Base-by-base conservation (phyloP, 2,329 filamentous ascomycete species). In the Exophiala alcalophila region DNA sequence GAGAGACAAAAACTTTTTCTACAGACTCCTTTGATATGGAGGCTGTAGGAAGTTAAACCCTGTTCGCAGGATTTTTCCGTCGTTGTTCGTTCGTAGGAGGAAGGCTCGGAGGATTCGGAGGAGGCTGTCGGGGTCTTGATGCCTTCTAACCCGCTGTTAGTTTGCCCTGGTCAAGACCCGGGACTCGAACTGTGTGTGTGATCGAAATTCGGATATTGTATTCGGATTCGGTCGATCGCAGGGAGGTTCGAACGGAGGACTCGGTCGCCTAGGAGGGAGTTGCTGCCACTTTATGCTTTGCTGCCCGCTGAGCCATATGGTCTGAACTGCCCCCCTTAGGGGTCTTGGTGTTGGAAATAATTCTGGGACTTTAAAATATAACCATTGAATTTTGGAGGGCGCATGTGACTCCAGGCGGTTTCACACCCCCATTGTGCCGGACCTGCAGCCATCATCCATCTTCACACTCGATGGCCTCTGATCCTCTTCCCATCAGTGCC, bases 331-430 rank as follows among this genome's bases (percentile, higher is more conserved):
- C 36, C 10, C 20, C 15, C 15, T 7, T 35, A 49, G 47, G 47
- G 47, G 28, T 46, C 41, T 45, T 42, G 37, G 46, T 34, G 46
- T 49, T 49, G 33, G n/a, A 37, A 27, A 27, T 28, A 39, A 20
- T 26, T 33, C 45, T 24, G 19, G 11, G 25, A 10, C 7, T 19
- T 28, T 24, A 16, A 27, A 36, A 10, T 35, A 14, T 44, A 40
- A 49, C 19, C 31, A 35, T 24, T 42, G 19, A 18, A 44, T 27
- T 44, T 49, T 44, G 20, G 25, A 18, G 6, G 16, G 12, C 18
- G 30, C 43, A 36, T 33, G 36, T 46, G 43, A 39, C 36, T 18
- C 29, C 20, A n/a, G 20, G 15, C 25, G 30, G 20, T 14, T 30
- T 25, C 35, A n/a, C n/a, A n/a, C n/a, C n/a, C n/a, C n/a, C n/a